These are phyloP conservation scores for Colletotrichum caudatum DNA, from an alignment of 2,329 filamentous ascomycete genomes.

Conservation along the genomic window DNA sequence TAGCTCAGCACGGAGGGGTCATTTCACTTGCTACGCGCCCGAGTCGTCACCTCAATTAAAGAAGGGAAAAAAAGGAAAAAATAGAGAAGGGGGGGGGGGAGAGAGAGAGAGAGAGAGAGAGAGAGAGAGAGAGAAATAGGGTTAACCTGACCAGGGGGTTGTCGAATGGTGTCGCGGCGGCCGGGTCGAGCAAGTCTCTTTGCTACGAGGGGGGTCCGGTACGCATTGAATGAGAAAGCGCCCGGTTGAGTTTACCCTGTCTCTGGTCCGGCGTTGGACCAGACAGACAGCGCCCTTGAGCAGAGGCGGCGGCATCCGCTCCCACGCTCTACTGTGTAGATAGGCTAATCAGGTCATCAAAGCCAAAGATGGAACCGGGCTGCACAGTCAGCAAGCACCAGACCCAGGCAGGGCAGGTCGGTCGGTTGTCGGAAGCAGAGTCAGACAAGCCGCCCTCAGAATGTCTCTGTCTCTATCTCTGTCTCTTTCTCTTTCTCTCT, in stretches of 20 bases:
- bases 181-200: constrained; percentile 22
- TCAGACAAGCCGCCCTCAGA: constrained; percentile 35
- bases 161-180: constrained; percentile 27
- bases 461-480: constrained; percentile 33
- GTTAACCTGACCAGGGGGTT: background rate
- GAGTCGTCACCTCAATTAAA: background rate
- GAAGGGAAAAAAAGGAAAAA: background rate
- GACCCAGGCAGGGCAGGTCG: background rate
- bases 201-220: constrained; percentile 9
- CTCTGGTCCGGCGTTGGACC: constrained; percentile 22
- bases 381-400: background rate
- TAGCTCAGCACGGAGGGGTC: background rate
- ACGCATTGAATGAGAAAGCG: constrained; percentile 30
- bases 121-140: background rate
- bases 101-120: background rate
- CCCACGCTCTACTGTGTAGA: background rate
- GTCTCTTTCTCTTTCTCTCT: constrained; percentile 12
- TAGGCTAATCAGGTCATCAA: background rate
- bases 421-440: background rate
- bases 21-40: constrained; percentile 12
- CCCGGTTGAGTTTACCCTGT: constrained; percentile 35
- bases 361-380: too few species aligned
- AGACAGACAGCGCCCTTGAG: constrained; percentile 8
- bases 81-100: too few species aligned
- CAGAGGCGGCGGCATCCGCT: constrained; percentile 38